phyloP scores from a whole-genome alignment of 225 moss, liverwort and hornwort genomes.

The Polytrichum formosum region DNA sequence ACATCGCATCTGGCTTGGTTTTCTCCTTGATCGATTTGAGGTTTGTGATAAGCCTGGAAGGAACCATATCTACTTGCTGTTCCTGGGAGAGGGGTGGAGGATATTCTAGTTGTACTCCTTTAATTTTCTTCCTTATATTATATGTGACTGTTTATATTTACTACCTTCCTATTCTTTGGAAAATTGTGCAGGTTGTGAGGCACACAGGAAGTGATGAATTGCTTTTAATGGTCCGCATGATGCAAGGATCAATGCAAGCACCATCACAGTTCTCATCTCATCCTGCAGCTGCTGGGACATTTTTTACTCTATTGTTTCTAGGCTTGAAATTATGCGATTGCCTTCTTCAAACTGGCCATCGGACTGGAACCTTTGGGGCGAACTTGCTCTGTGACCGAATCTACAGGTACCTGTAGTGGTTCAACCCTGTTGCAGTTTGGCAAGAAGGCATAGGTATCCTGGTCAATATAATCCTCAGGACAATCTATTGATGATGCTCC shows the following conservation, averaged over 20 bases:
- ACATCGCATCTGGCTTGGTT: slow-evolving; percentile 84
- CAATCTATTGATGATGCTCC: no score
- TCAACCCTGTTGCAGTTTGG: background rate
- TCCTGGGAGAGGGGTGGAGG: background rate
- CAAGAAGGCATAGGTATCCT: no score
- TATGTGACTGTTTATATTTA: no score
- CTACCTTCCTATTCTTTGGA: no score
- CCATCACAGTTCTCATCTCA: slow-evolving; percentile 63
- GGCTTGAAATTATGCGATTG: slow-evolving; percentile 59
- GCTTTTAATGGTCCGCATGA: slow-evolving; percentile 69
- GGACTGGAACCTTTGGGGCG: slow-evolving; percentile 51
- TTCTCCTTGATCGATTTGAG: slow-evolving; percentile 86
- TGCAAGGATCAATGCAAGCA: slow-evolving; percentile 72
- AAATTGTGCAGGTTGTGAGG: slow-evolving; percentile 60
- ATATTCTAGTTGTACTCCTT: no score
- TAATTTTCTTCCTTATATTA: no score
- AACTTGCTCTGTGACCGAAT: slow-evolving; percentile 48
- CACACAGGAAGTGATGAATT: slow-evolving; percentile 72
- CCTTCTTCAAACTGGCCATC: slow-evolving; percentile 43
- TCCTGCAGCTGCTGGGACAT: slow-evolving; percentile 74
- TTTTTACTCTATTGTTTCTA: slow-evolving; percentile 76
- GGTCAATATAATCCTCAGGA: no score
- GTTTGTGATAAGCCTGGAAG: slow-evolving; percentile 26
- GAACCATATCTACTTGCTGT: background rate
- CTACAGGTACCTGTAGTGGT: slow-evolving; percentile 40